Percentiles rank a stretch among this genome's conserved stretches.
These are phyloP conservation scores for Pseudocercospora musae DNA, from an alignment of 2,329 filamentous ascomycete species.

Conservation along the genomic window DNA sequence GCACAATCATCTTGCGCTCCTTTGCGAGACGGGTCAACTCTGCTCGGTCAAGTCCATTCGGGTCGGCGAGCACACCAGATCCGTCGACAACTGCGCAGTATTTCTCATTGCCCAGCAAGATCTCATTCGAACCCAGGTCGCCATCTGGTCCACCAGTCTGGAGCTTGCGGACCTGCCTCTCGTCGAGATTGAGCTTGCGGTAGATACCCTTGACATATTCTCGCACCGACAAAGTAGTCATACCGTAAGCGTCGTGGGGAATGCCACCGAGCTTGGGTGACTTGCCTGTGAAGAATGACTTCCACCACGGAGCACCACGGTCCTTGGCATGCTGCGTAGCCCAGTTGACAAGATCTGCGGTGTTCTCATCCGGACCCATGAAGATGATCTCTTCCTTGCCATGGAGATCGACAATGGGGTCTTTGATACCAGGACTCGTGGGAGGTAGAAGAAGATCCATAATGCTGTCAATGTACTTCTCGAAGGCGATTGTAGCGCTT, in stretches of 20 bases:
- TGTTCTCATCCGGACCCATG: constrained; percentile 99
- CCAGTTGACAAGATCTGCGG: constrained; percentile 94
- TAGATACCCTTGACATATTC: constrained; percentile 97
- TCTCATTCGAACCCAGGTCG: constrained; percentile 96
- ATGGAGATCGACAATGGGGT: constrained; percentile 93
- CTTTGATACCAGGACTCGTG: constrained; percentile 93
- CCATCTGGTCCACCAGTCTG: constrained; percentile 97
- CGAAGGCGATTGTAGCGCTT: constrained; percentile 85
- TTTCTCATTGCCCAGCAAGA: constrained; percentile 90
- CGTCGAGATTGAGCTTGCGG: constrained; percentile 88
- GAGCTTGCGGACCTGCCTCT: constrained; percentile 81
- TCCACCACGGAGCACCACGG: constrained; percentile 96
- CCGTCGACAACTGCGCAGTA: constrained; percentile 96
- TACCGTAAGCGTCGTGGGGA: constrained; percentile 91
- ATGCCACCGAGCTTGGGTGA: constrained; percentile 94
- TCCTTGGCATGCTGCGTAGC: constrained; percentile 90
- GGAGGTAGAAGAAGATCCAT: constrained; percentile 89
- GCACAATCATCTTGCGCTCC: constrained; percentile 80
- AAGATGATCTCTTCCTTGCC: constrained; percentile 96
- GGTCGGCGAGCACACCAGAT: constrained; percentile 89
- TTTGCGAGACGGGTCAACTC: constrained; percentile 84
- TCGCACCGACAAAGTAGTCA: constrained; percentile 95
- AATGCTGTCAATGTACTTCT: constrained; percentile 99
- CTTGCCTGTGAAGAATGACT: constrained; percentile 99
- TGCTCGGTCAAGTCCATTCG: constrained; percentile 77